A percentile compares a stretch with the other conserved stretches of the same genome.
phyloP scores from a whole-genome alignment of 1,284 basidiomycete species.

The Acaromyces ingoldii region DNA sequence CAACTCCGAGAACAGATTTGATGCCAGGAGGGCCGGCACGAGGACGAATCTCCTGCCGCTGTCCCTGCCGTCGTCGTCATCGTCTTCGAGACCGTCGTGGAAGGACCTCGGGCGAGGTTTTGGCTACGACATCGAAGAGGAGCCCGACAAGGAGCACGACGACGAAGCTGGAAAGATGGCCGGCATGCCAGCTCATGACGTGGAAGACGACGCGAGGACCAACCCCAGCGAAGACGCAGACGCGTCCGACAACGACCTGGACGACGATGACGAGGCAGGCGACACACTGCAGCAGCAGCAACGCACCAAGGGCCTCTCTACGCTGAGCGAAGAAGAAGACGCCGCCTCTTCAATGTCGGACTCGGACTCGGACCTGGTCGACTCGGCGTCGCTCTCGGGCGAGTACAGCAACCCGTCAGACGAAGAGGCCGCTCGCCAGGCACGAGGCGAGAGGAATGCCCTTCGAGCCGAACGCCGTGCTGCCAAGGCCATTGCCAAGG shows the following conservation, averaged over 20 bases:
- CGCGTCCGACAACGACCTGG: slow-evolving; percentile 27
- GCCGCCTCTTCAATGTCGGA: slow-evolving; percentile 1
- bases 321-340: slow-evolving; percentile 11
- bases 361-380: slow-evolving; percentile 9
- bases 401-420: slow-evolving; percentile 44
- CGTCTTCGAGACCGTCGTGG: slow-evolving; percentile 10
- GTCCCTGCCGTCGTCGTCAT: neutral
- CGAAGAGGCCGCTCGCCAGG: slow-evolving; percentile 33
- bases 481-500: neutral
- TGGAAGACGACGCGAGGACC: slow-evolving; percentile 27
- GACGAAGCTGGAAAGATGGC: slow-evolving; percentile 5
- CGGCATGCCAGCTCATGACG: neutral
- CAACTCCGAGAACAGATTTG: neutral
- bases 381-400: slow-evolving; percentile 23
- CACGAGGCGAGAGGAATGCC: slow-evolving; percentile 21
- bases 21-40: neutral
- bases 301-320: neutral
- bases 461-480: slow-evolving; percentile 18
- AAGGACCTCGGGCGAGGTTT: slow-evolving; percentile 36
- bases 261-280: neutral
- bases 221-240: slow-evolving; percentile 43
- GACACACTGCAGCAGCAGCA: neutral
- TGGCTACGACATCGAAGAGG: slow-evolving; percentile 27
- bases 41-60: neutral
- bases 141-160: slow-evolving; percentile 10